These are phyloP conservation scores for Maudiozyma barnettii DNA, from an alignment of 805 yeast species.

Conservation along the genomic window DNA sequence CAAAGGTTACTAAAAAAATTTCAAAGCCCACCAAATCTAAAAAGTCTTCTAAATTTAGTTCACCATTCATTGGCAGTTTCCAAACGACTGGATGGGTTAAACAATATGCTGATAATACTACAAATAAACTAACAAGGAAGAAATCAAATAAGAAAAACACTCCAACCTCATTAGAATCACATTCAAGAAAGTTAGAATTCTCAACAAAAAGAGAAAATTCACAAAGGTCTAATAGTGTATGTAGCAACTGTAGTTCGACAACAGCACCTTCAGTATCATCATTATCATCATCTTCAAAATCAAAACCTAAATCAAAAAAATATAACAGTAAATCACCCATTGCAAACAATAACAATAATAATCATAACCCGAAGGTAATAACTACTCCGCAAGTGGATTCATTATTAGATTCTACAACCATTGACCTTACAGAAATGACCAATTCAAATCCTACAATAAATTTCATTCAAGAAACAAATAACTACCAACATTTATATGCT, in stretches of 20 bases:
- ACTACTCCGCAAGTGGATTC: background rate
- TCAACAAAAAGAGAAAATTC: background rate
- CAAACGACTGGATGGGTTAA: background rate
- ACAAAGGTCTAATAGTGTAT: background rate
- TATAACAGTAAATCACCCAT: background rate
- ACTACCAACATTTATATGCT: background rate
- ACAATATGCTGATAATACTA: background rate
- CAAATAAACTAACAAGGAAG: background rate
- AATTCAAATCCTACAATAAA: background rate
- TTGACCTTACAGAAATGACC: background rate
- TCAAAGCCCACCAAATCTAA: background rate
- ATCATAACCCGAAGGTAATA: background rate
- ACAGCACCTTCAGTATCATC: background rate
- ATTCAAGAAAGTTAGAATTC: background rate
- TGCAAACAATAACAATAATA: background rate
- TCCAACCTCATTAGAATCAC: background rate
- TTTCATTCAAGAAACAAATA: background rate
- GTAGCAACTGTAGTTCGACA: background rate
- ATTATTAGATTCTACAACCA: background rate
- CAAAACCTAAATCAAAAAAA: background rate
- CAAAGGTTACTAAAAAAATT: background rate
- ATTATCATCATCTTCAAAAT: background rate
- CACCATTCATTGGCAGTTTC: background rate
- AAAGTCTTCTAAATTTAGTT: background rate
- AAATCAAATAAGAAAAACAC: conserved; percentile 8